A percentile compares a stretch with the other conserved stretches of the same genome.
phyloP scores from a whole-genome alignment of 495 filamentous ascomycete genomes.

The Podospora anserina region DNA sequence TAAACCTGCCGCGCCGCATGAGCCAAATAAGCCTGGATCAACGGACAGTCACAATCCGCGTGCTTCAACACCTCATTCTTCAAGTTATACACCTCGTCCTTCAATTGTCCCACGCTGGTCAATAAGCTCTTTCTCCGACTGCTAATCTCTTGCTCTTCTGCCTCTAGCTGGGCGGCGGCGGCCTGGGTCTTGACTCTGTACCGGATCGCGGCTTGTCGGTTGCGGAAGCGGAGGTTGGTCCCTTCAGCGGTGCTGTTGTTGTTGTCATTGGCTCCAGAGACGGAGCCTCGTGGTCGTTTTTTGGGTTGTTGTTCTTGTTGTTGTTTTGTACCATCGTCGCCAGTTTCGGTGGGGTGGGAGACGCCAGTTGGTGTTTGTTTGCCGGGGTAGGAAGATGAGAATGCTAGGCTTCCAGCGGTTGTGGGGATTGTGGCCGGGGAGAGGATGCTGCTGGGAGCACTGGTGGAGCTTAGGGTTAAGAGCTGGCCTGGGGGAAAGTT shows the following conservation, averaged over 20 bases:
- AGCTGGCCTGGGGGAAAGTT: background rate
- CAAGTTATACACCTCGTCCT: conserved; percentile 48
- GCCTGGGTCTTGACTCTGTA: conserved; percentile 22
- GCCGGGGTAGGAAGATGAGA: too few relatives aligned
- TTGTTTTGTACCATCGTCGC: background rate
- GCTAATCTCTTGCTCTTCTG: conserved; percentile 27
- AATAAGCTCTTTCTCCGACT: conserved; percentile 25
- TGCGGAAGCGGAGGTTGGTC: conserved; percentile 6
- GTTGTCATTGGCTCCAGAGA: background rate
- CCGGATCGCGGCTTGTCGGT: conserved; percentile 18
- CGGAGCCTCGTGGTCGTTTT: background rate
- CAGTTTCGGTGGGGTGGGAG: too few relatives aligned
- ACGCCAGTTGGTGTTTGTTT: too few relatives aligned
- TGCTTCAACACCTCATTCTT: conserved; percentile 56
- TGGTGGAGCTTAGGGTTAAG: background rate
- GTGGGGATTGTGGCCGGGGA: background rate
- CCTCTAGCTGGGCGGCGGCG: conserved; percentile 36
- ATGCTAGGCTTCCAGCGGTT: background rate
- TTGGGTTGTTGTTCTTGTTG: background rate
- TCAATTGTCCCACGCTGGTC: conserved; percentile 34
- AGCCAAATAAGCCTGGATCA: conserved; percentile 50
- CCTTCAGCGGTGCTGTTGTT: background rate
- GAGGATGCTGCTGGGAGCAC: background rate
- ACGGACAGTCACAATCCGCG: conserved; percentile 48
- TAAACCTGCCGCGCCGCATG: conserved; percentile 34